These are phyloP conservation scores for Elsinoe ampelina DNA, from an alignment of 2,329 filamentous ascomycete species.

Conservation along the genomic window DNA sequence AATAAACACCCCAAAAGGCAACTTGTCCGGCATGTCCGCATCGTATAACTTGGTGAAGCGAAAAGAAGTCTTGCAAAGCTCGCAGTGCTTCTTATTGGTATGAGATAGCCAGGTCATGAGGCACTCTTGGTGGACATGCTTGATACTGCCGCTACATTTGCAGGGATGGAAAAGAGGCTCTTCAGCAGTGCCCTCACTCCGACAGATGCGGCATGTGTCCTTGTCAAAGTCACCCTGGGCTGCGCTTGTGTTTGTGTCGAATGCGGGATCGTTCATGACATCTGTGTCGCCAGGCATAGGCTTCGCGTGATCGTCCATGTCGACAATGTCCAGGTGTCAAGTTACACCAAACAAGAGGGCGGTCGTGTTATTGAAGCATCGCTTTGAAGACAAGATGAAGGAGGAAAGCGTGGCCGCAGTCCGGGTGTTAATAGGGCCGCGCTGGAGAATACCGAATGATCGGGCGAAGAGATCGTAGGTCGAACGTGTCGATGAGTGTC, in stretches of 20 bases:
- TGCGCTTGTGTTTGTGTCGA: constrained; percentile 30
- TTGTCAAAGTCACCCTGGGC: constrained; percentile 36
- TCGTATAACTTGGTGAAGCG: constrained; percentile 97
- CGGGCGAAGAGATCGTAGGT: too few relatives aligned
- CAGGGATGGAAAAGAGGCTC: constrained; percentile 95
- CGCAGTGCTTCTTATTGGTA: constrained; percentile 98
- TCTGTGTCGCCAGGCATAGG: constrained; percentile 30
- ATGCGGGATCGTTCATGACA: constrained; percentile 50
- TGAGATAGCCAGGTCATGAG: constrained; percentile 98
- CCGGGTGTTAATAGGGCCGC: too few relatives aligned
- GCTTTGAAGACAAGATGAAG: too few relatives aligned
- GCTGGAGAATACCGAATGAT: too few relatives aligned
- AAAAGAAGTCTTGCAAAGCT: constrained; percentile 97
- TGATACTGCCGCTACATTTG: constrained; percentile 98
- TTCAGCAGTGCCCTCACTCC: constrained; percentile 70
- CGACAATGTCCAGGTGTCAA: constrained; percentile 4
- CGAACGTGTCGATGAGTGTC: too few relatives aligned
- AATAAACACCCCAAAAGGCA: constrained; percentile 73
- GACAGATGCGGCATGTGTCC: constrained; percentile 94
- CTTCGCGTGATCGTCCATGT: background rate
- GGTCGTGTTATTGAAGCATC: too few relatives aligned
- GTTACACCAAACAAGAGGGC: background rate
- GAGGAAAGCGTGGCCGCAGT: too few relatives aligned
- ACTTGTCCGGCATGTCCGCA: constrained; percentile 77
- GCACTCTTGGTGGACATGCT: constrained; percentile 95